Percentiles rank a stretch among this genome's conserved stretches.
Evolutionary conservation across 2,329 filamentous ascomycete species (phyloP).

Genomic region (Verticillium alfalfae): DNA sequence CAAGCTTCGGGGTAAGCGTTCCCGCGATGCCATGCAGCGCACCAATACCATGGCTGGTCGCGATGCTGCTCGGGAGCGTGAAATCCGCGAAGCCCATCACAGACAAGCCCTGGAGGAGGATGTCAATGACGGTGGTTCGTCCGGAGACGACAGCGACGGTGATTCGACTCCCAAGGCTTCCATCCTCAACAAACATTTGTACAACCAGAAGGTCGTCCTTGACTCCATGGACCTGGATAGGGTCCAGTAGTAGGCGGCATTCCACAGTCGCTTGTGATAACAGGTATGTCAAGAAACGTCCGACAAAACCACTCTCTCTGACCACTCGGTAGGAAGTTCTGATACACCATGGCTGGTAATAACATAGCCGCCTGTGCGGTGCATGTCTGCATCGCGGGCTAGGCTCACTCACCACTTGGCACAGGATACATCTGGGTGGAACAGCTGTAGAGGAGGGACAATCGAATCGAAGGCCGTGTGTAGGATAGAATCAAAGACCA

Average conservation of each 20-base stretch:
- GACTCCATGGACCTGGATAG: constrained; percentile 4
- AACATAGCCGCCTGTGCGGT: background rate
- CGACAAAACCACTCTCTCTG: background rate
- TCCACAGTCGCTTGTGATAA: background rate
- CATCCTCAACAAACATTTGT: constrained; percentile 3
- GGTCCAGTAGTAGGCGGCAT: background rate
- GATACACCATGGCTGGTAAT: background rate
- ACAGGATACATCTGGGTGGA: background rate
- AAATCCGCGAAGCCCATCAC: constrained; percentile 3
- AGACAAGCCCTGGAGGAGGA: background rate
- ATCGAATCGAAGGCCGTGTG: background rate
- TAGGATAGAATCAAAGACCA: background rate
- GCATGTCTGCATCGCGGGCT: background rate
- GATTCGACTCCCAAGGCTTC: constrained; percentile 8
- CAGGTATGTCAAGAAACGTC: background rate
- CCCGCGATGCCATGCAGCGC: constrained; percentile 5
- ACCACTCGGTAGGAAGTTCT: background rate
- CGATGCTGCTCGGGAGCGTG: constrained; percentile 7
- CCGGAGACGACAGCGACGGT: background rate
- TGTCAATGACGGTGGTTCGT: background rate
- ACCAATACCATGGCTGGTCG: constrained; percentile 7
- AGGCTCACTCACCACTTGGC: background rate
- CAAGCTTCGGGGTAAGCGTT: constrained; percentile 1
- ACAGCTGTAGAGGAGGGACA: too few species aligned
- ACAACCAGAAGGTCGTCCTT: background rate